Conservation (phyloP, 805 yeast genomes). For the Candida nonsorbophila region DNA sequence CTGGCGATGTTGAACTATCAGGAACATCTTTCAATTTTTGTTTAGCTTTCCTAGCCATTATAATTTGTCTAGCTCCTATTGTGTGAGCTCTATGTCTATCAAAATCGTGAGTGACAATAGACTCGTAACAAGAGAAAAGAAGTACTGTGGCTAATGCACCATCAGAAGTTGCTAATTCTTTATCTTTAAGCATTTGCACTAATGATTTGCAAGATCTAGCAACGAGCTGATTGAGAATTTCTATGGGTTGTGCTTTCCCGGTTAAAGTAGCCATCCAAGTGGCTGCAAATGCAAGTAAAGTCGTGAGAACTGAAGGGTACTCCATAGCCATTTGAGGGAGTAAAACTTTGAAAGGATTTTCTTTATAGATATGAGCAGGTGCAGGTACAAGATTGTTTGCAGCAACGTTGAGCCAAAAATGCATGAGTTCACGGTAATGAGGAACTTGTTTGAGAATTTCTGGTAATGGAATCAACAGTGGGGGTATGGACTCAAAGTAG, state of each 20-base stretch:
- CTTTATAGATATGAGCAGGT: constrained; percentile 47
- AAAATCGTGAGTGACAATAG: constrained; percentile 37
- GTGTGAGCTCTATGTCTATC: constrained; percentile 61
- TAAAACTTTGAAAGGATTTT: constrained; percentile 61
- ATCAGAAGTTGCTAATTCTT: constrained; percentile 54
- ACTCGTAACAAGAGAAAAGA: constrained; percentile 53
- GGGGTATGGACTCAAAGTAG: constrained; percentile 20
- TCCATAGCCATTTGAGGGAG: constrained; percentile 66
- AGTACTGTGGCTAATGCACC: constrained; percentile 59
- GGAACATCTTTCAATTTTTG: not conserved
- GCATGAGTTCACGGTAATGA: constrained; percentile 54
- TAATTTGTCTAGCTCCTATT: constrained; percentile 62
- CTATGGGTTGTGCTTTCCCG: constrained; percentile 27
- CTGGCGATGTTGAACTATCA: not conserved
- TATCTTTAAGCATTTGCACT: constrained; percentile 44
- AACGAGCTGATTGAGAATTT: constrained; percentile 47
- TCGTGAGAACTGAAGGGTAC: constrained; percentile 50
- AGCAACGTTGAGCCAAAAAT: constrained; percentile 57
- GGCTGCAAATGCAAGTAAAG: constrained; percentile 45
- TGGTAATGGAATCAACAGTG: constrained; percentile 47
- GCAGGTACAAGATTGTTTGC: constrained; percentile 63
- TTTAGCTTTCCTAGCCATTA: constrained; percentile 38
- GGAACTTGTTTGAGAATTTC: constrained; percentile 57
- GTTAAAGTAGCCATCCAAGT: constrained; percentile 20
- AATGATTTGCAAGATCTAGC: constrained; percentile 56